phyloP scores from a whole-genome alignment of 2,329 filamentous ascomycete genomes.

The Fonsecaea nubica region DNA sequence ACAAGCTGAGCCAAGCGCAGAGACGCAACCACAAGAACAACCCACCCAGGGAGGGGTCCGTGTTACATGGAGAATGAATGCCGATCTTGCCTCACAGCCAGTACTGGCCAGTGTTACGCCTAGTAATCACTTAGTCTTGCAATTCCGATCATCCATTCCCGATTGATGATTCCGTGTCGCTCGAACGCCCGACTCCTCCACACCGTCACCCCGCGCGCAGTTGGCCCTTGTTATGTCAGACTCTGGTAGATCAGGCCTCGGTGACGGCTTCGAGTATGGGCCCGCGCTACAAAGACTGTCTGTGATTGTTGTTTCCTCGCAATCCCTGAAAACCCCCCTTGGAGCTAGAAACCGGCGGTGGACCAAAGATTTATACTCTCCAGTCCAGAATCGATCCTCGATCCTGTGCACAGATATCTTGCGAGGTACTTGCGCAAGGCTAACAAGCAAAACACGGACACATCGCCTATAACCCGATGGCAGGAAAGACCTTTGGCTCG shows the following conservation, averaged over 20 bases:
- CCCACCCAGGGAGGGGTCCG: no score
- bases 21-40: no score
- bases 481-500: neutral
- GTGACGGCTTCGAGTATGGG: neutral
- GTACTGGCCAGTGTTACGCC: no score
- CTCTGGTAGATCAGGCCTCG: neutral
- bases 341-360: neutral
- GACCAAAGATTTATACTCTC: neutral
- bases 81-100: no score
- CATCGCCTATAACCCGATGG: neutral
- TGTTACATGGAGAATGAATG: no score
- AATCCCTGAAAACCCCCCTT: neutral
- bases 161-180: neutral
- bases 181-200: neutral
- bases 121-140: neutral
- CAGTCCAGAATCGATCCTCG: neutral
- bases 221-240: neutral
- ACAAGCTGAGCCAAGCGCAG: no score
- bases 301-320: neutral
- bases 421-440: neutral
- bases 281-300: neutral
- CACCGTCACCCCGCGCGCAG: neutral
- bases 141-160: neutral
- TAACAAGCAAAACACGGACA: neutral
- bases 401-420: neutral